A percentile compares a stretch with the other conserved stretches of the same genome.
Evolutionary conservation across 176 grass and related monocot species (phyloP).

Genomic region (Microstegium vimineum): DNA sequence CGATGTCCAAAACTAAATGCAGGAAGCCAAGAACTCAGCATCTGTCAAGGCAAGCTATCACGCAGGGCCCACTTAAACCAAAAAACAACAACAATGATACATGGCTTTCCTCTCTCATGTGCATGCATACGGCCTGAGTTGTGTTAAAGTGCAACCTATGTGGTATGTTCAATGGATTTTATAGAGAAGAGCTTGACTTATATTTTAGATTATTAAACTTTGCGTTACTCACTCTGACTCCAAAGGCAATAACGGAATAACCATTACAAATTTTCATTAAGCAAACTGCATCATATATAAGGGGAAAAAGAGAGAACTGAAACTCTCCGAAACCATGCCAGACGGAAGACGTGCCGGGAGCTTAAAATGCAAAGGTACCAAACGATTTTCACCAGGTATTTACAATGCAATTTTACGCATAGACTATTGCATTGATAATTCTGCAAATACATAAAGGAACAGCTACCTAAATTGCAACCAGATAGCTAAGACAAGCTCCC

Average conservation of each 20-base stretch:
- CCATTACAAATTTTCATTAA: not conserved
- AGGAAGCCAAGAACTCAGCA: too few species aligned
- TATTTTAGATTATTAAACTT: not conserved
- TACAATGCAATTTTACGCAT: slow-evolving; percentile 1
- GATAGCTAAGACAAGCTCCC: not conserved
- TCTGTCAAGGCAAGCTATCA: too few species aligned
- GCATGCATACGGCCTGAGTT: too few species aligned
- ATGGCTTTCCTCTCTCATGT: too few species aligned
- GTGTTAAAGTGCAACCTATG: too few species aligned
- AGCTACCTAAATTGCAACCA: not conserved
- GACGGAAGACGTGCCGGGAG: not conserved
- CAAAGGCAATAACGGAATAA: not conserved
- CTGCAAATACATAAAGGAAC: not conserved
- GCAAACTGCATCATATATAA: not conserved
- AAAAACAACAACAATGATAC: too few species aligned
- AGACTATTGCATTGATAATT: not conserved
- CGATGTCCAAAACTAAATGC: too few species aligned
- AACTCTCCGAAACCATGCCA: not conserved
- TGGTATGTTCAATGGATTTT: too few species aligned
- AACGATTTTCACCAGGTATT: slow-evolving; percentile 3
- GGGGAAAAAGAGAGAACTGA: not conserved
- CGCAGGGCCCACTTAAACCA: too few species aligned
- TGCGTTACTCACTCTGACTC: not conserved
- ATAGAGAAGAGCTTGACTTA: too few species aligned
- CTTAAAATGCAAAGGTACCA: not conserved